A percentile compares a stretch with the other conserved stretches of the same genome.
Evolutionary conservation across 2,329 filamentous ascomycete genomes (phyloP).

Genomic region (Teratosphaeria nubilosa): DNA sequence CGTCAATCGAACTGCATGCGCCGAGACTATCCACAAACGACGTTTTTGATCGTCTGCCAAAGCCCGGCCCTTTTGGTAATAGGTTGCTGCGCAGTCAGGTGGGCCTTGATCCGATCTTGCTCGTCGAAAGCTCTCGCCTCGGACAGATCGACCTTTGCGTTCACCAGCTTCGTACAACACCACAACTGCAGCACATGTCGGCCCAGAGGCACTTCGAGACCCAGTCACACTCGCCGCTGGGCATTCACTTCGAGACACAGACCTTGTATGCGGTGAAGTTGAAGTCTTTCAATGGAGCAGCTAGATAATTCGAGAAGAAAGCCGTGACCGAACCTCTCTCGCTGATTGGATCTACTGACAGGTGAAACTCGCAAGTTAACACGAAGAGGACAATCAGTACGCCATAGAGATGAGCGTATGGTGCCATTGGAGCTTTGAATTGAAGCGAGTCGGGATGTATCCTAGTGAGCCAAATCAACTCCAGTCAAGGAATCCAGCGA

Average conservation of each 20-base stretch:
- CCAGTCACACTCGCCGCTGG: too few species aligned
- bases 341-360: constrained; percentile 23
- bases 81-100: background rate
- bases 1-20: background rate
- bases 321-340: constrained; percentile 21
- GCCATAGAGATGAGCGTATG: constrained; percentile 19
- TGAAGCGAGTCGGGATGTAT: constrained; percentile 16
- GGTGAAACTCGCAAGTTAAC: constrained; percentile 25
- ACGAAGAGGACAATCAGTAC: constrained; percentile 22
- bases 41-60: background rate
- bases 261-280: constrained; percentile 18
- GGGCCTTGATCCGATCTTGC: constrained; percentile 1
- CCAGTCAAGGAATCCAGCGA: background rate
- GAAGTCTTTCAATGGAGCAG: constrained; percentile 23
- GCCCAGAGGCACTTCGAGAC: too few species aligned
- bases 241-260: too few species aligned
- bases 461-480: constrained; percentile 6
- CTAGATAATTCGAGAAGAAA: constrained; percentile 26
- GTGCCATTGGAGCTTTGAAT: constrained; percentile 18
- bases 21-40: background rate
- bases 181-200: constrained; percentile 1
- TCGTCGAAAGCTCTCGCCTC: constrained; percentile 11
- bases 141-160: constrained; percentile 8
- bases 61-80: background rate
- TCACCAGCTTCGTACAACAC: constrained; percentile 9